Percentiles rank a stretch among this genome's conserved stretches.
These are phyloP conservation scores for Parasitella parasitica DNA, from an alignment of 371 early-diverging fungal species.

Conservation along the genomic window DNA sequence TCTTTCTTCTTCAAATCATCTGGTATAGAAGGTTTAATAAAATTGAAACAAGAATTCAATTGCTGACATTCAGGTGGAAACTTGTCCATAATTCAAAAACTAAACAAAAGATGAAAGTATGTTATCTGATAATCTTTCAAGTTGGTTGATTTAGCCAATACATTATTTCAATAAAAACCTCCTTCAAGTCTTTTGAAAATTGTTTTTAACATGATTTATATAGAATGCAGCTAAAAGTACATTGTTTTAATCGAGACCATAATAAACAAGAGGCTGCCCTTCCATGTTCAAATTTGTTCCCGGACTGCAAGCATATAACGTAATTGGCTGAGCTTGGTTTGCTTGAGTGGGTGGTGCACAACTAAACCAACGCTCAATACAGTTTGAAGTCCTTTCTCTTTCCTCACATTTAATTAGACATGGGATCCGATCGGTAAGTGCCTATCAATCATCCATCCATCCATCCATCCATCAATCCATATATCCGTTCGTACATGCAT, in stretches of 20 bases:
- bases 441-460: slow-evolving; percentile 2
- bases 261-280: no score
- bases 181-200: not conserved
- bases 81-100: not conserved
- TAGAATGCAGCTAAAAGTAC: not conserved
- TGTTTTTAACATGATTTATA: not conserved
- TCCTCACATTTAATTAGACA: slow-evolving; percentile 30
- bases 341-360: not conserved
- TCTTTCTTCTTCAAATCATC: not conserved
- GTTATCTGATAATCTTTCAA: not conserved
- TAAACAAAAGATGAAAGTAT: not conserved
- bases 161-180: not conserved
- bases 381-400: slow-evolving; percentile 22
- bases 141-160: not conserved
- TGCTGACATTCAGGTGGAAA: not conserved
- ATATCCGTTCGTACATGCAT: not conserved
- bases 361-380: not conserved
- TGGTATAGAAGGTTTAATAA: not conserved
- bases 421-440: slow-evolving; percentile 32
- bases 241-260: not conserved
- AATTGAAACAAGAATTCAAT: not conserved
- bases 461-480: slow-evolving; percentile 16
- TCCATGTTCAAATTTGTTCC: no score
- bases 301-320: not conserved
- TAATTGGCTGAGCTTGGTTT: not conserved